Evolutionary conservation across 768 basidiomycete genomes (phyloP).

Genomic region (Pulveroboletus sp.): DNA sequence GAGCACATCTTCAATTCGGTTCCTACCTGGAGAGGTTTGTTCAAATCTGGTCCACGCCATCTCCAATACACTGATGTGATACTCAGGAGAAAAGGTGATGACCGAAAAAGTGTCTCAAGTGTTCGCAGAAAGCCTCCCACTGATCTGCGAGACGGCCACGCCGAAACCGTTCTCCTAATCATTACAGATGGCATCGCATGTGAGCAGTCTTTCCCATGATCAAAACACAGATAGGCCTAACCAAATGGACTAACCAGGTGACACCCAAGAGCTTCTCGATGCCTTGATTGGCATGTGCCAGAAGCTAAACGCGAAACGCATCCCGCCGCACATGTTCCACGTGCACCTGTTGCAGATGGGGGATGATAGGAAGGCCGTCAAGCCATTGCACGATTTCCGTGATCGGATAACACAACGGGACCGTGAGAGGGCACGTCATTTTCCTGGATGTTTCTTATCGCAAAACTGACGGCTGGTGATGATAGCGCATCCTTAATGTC

Average conservation of each 20-base stretch:
- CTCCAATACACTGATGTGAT: neutral
- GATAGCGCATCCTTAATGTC: constrained; percentile 18
- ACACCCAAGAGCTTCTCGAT: constrained; percentile 11
- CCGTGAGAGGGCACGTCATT: constrained; percentile 9
- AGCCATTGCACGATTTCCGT: constrained; percentile 21
- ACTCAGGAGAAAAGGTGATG: constrained; percentile 14
- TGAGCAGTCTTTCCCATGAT: constrained; percentile 2
- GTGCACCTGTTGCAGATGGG: constrained; percentile 26
- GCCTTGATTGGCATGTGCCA: constrained; percentile 9
- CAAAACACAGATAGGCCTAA: neutral
- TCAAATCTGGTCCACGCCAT: neutral
- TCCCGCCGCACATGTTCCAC: constrained; percentile 19
- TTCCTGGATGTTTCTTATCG: neutral
- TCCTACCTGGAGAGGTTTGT: constrained; percentile 15
- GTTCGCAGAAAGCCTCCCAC: constrained; percentile 14
- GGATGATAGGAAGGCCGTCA: constrained; percentile 18
- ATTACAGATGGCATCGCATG: constrained; percentile 21
- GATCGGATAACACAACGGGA: constrained; percentile 17
- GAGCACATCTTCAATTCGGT: constrained; percentile 20
- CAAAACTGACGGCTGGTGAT: neutral
- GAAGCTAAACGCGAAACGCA: constrained; percentile 3
- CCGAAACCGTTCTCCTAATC: constrained; percentile 13
- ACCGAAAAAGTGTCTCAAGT: constrained; percentile 16
- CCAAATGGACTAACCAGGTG: constrained; percentile 3
- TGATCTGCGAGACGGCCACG: neutral